Evolutionary conservation across 2,329 filamentous ascomycete genomes (phyloP).

Genomic region (Furcasterigmium sp.): DNA sequence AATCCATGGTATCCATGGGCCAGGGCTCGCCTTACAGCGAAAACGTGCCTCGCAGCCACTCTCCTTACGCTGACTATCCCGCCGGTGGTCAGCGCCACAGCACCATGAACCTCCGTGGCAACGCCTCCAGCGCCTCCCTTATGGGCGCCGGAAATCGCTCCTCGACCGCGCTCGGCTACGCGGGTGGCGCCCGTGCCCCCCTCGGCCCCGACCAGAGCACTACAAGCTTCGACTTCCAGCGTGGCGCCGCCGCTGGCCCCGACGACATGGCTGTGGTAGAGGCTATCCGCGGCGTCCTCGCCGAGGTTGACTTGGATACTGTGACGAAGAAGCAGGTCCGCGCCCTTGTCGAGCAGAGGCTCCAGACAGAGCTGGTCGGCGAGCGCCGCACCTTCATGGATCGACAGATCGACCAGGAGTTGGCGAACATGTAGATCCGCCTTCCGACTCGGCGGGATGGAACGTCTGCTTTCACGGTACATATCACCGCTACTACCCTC

Average conservation of each 20-base stretch:
- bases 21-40: slow-evolving; percentile 14
- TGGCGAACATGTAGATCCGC: slow-evolving; percentile 76
- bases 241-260: slow-evolving; percentile 54
- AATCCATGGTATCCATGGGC: slow-evolving; percentile 67
- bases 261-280: slow-evolving; percentile 78
- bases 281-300: slow-evolving; percentile 75
- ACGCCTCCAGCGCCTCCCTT: slow-evolving; percentile 36
- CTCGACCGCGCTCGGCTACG: slow-evolving; percentile 40
- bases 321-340: slow-evolving; percentile 97
- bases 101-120: slow-evolving; percentile 54
- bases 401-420: slow-evolving; percentile 84
- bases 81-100: slow-evolving; percentile 41
- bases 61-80: slow-evolving; percentile 53
- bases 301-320: slow-evolving; percentile 89
- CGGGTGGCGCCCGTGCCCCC: slow-evolving; percentile 40
- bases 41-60: slow-evolving; percentile 39
- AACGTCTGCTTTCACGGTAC: background rate
- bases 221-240: slow-evolving; percentile 57
- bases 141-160: slow-evolving; percentile 33
- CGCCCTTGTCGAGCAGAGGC: slow-evolving; percentile 83
- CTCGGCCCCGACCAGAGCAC: slow-evolving; percentile 41
- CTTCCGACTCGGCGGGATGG: background rate
- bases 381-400: slow-evolving; percentile 89
- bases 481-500: background rate
- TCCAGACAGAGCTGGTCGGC: slow-evolving; percentile 83